Base-by-base conservation (phyloP, 208 protist species). In the Trypanosoma congolense region DNA sequence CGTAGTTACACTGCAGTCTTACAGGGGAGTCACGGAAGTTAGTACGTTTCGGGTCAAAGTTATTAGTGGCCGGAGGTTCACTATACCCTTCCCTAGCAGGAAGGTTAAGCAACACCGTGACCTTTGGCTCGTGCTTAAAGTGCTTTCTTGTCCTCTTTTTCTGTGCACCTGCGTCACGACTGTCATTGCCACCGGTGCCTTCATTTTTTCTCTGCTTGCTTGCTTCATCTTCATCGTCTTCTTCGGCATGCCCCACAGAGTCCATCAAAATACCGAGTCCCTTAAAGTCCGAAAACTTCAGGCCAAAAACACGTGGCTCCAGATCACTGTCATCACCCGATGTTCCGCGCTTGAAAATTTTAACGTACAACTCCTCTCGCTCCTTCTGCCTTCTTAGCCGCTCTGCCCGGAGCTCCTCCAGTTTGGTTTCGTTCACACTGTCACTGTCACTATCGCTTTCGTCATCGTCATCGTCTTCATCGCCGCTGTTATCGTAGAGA, bases 231-330 rank as follows among this genome's bases (percentile, higher is more conserved):
- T n/a, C 19, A 14, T 73, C 45, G 58, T 77, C 57, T 1, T 38
- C 54, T 10, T 68, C 66, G 35, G 75, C 61, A 38, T 84, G 70
- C 4, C 83, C 79, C 3, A 85, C 75, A 28, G 83, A 87, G 65
- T 91, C 79, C 9, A 87, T 65, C 25, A 91, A 48, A 21, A 87
- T 14, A n/a, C 67, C 83, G 51, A 87, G 87, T 28, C 78, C 79
- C 14, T 71, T 77, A 64, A 90, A 85, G 40, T 91, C 83, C 1
- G 78, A 85, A 60, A 81, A 81, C 65, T 87, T 87, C 4, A 91
- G 74, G 8, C 79, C 79, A 66, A 91, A 81, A 12, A 91, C 77
- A 29, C 78, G 68, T 16, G 70, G 60, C 48, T 91, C 83, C 2
- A 44, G 28, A 28, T 81, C 66, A 28, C 65, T 66, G 51, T 80